Evolutionary conservation across 164 flowering plant species (phyloP).

Genomic region (Nymphaea colorata): DNA sequence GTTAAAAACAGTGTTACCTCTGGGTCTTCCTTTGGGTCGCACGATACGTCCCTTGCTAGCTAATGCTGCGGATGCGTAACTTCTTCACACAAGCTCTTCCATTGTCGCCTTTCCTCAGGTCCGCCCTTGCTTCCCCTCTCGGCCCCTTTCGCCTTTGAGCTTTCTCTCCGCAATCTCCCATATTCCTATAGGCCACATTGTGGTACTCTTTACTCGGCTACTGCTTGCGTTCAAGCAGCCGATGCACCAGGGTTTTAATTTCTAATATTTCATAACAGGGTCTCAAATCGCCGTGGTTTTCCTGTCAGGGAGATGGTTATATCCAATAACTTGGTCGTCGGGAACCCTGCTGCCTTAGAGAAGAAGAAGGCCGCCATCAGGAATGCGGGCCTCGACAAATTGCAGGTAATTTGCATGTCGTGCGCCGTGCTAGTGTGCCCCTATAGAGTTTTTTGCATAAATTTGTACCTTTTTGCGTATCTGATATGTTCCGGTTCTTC

Average conservation of each 20-base stretch:
- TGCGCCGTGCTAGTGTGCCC: too few species aligned
- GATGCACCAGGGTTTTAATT: background rate
- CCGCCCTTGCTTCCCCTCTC: background rate
- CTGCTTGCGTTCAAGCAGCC: background rate
- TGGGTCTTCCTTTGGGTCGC: too few species aligned
- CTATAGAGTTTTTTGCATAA: background rate
- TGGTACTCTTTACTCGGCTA: background rate
- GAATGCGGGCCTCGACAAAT: slow-evolving; percentile 47
- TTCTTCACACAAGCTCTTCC: background rate
- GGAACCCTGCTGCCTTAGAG: slow-evolving; percentile 27
- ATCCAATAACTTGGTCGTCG: slow-evolving; percentile 14
- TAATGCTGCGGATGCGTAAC: background rate
- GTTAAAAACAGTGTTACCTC: too few species aligned
- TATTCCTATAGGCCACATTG: background rate
- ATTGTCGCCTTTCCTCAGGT: background rate
- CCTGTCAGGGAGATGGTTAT: background rate
- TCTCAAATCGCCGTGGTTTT: background rate
- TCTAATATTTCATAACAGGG: background rate
- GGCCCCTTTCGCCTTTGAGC: background rate
- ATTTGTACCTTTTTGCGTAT: background rate
- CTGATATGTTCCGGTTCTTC: background rate
- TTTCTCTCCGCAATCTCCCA: background rate
- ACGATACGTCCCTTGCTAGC: too few species aligned
- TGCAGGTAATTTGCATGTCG: slow-evolving; percentile 38
- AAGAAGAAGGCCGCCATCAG: slow-evolving; percentile 47